phyloP scores from a whole-genome alignment of 2,329 filamentous ascomycete species.

The Colletotrichum cereale region DNA sequence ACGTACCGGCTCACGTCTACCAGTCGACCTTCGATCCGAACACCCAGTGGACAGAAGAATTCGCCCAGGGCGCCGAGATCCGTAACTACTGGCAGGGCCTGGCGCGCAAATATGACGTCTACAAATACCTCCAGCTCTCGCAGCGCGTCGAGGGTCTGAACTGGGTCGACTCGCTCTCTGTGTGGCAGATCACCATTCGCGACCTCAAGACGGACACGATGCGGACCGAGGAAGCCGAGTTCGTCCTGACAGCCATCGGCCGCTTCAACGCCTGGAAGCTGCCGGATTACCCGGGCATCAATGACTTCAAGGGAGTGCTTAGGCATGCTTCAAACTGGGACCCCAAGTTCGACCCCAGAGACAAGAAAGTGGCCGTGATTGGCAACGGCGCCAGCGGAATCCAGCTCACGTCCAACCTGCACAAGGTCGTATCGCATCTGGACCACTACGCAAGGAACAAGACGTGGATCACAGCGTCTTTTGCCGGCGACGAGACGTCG shows the following conservation, averaged over 20 bases:
- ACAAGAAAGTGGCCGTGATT: conserved; percentile 69
- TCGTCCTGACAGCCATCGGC: conserved; percentile 73
- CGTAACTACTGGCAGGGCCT: conserved; percentile 73
- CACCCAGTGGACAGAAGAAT: conserved; percentile 76
- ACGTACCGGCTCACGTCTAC: conserved; percentile 77
- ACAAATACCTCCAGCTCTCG: conserved; percentile 66
- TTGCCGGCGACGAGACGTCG: conserved; percentile 67
- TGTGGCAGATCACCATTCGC: conserved; percentile 67
- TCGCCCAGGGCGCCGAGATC: conserved; percentile 76
- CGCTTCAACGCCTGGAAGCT: conserved; percentile 75
- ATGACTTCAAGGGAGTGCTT: conserved; percentile 66
- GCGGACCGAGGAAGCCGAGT: conserved; percentile 65
- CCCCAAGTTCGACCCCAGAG: conserved; percentile 59
- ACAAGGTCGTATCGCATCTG: conserved; percentile 61
- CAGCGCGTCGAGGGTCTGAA: conserved; percentile 66
- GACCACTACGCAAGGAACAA: conserved; percentile 75
- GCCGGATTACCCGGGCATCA: conserved; percentile 70
- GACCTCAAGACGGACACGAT: conserved; percentile 54
- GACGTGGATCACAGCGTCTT: conserved; percentile 77
- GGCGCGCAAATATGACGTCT: conserved; percentile 74
- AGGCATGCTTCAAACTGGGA: conserved; percentile 74
- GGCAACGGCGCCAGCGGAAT: conserved; percentile 74
- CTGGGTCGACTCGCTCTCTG: conserved; percentile 65
- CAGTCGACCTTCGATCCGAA: conserved; percentile 77
- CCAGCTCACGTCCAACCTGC: conserved; percentile 67